phyloP scores from a whole-genome alignment of 2,329 filamentous ascomycete species.

The Emergomyces orientalis region DNA sequence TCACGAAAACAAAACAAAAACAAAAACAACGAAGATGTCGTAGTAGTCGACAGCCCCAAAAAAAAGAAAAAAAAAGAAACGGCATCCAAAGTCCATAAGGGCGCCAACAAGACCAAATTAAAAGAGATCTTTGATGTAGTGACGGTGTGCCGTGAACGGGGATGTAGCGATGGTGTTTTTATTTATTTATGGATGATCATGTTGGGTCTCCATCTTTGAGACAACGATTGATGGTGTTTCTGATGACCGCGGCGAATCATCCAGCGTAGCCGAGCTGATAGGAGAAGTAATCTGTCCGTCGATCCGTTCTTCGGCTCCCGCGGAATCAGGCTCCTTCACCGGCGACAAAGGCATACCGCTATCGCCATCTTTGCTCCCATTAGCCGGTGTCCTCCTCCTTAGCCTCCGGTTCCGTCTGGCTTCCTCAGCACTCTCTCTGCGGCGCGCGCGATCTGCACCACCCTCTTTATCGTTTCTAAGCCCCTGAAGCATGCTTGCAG shows the following conservation, averaged over 20 bases:
- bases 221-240: constrained; percentile 30
- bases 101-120: neutral
- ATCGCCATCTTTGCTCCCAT: constrained; percentile 30
- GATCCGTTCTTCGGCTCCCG: constrained; percentile 15
- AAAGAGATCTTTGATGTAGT: neutral
- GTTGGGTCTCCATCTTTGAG: constrained; percentile 22
- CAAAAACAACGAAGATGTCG: neutral
- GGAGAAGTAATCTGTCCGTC: constrained; percentile 18
- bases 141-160: neutral
- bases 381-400: constrained; percentile 49
- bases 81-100: neutral
- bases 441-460: constrained; percentile 49
- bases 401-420: constrained; percentile 61
- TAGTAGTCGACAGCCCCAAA: neutral
- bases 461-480: constrained; percentile 52
- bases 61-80: neutral
- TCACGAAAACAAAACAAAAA: neutral
- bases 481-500: constrained; percentile 73
- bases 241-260: constrained; percentile 17
- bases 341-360: constrained; percentile 25
- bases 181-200: neutral
- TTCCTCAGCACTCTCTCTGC: constrained; percentile 68
- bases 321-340: constrained; percentile 27
- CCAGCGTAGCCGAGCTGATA: constrained; percentile 19
- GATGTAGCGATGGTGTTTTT: neutral